phyloP scores from a whole-genome alignment of 1,284 basidiomycete species.

The Ustilago crameri region DNA sequence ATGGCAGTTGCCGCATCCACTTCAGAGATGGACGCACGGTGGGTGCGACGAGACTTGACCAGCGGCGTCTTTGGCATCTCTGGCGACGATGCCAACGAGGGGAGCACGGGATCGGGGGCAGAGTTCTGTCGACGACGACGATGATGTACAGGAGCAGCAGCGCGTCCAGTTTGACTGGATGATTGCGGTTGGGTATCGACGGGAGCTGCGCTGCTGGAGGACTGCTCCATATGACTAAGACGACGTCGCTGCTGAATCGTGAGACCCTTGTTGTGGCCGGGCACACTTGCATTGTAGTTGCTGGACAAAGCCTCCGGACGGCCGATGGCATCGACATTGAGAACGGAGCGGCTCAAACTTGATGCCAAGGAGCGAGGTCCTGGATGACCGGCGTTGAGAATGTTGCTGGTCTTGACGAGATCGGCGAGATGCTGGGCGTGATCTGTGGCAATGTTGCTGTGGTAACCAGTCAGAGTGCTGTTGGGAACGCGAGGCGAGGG shows the following conservation, averaged over 20 bases:
- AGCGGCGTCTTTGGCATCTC: slow-evolving; percentile 23
- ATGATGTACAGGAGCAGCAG: slow-evolving; percentile 1
- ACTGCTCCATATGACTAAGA: slow-evolving; percentile 25
- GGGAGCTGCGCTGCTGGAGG: neutral
- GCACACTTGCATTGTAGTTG: neutral
- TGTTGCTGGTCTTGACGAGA: slow-evolving; percentile 37
- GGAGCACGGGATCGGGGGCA: slow-evolving; percentile 30
- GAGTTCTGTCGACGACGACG: slow-evolving; percentile 38
- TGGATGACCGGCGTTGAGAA: slow-evolving; percentile 32
- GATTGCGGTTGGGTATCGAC: neutral
- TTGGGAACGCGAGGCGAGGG: slow-evolving; percentile 30
- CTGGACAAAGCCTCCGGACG: slow-evolving; percentile 9
- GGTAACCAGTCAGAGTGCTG: slow-evolving; percentile 37
- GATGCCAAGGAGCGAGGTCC: slow-evolving; percentile 40
- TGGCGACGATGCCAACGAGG: slow-evolving; percentile 19
- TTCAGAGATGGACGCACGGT: slow-evolving; percentile 3
- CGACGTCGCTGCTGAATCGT: slow-evolving; percentile 52
- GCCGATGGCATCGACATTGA: slow-evolving; percentile 28
- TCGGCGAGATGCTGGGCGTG: slow-evolving; percentile 40
- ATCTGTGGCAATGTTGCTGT: slow-evolving; percentile 37
- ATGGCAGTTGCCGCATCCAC: neutral
- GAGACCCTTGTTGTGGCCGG: slow-evolving; percentile 10
- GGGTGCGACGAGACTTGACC: slow-evolving; percentile 14
- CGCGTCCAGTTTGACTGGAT: neutral
- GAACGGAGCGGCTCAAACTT: slow-evolving; percentile 44